These are phyloP conservation scores for Prinsepia uniflora DNA, from an alignment of 306 rosid species.

Conservation along the genomic window DNA sequence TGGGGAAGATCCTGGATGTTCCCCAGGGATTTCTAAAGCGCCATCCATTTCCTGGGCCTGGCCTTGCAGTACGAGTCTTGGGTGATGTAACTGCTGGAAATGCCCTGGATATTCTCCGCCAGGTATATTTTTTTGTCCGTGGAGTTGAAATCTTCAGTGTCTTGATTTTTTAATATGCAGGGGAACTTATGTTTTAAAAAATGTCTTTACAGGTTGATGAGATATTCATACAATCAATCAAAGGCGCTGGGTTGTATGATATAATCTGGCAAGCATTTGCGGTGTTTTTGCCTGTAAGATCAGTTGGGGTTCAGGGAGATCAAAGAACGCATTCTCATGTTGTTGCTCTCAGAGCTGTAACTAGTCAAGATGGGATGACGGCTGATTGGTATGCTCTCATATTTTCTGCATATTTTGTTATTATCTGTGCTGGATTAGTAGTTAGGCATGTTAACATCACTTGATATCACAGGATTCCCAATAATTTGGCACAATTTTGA, in stretches of 20 bases:
- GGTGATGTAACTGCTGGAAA: constrained; percentile 86
- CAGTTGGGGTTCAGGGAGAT: constrained; percentile 97
- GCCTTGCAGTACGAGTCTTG: constrained; percentile 87
- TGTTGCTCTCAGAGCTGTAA: constrained; percentile 90
- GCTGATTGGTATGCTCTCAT: constrained; percentile 74
- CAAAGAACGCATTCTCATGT: constrained; percentile 97
- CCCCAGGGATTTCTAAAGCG: constrained; percentile 81
- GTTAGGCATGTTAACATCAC: not conserved
- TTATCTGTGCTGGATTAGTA: not conserved
- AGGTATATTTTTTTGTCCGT: constrained; percentile 38
- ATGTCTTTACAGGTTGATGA: constrained; percentile 69
- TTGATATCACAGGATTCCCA: not conserved
- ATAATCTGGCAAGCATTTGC: constrained; percentile 98
- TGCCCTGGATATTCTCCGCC: constrained; percentile 80
- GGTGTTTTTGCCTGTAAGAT: constrained; percentile 79
- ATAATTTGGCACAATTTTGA: constrained; percentile 19
- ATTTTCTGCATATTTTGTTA: constrained; percentile 6
- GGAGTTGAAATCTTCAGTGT: not conserved
- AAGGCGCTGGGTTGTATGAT: constrained; percentile 92
- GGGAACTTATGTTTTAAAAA: not conserved
- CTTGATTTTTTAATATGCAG: constrained; percentile 4
- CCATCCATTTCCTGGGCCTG: constrained; percentile 97
- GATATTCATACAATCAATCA: constrained; percentile 85
- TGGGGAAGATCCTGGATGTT: constrained; percentile 76
- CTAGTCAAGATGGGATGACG: constrained; percentile 99